Conservation (phyloP, 768 basidiomycete species). For the Dioszegia crocea region DNA sequence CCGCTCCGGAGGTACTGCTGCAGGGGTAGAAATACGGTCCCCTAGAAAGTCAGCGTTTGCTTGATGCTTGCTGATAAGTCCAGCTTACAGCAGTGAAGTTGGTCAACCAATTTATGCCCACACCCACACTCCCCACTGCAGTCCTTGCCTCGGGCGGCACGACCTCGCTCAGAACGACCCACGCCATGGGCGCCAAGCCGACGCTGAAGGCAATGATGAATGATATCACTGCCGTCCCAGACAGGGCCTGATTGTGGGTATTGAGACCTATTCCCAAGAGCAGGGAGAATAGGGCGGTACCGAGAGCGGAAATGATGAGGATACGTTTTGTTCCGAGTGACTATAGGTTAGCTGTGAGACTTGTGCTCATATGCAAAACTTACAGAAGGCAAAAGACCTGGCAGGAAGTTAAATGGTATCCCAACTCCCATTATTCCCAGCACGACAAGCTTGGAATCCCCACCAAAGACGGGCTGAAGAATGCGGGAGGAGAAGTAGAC, state of each 20-base stretch:
- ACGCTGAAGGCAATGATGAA: constrained; percentile 84
- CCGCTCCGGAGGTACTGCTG: constrained; percentile 15
- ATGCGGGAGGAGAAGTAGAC: constrained; percentile 88
- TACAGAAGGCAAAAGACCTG: constrained; percentile 80
- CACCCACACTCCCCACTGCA: constrained; percentile 65
- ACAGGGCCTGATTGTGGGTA: constrained; percentile 55
- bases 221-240: constrained; percentile 60
- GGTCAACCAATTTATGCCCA: constrained; percentile 58
- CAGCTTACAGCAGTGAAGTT: constrained; percentile 25
- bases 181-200: constrained; percentile 84
- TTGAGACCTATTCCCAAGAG: constrained; percentile 55
- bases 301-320: constrained; percentile 64
- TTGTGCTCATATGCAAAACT: constrained; percentile 11
- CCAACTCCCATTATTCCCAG: constrained; percentile 76
- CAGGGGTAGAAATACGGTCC: constrained; percentile 19
- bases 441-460: constrained; percentile 70
- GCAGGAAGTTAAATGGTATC: constrained; percentile 60
- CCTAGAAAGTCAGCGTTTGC: constrained; percentile 15
- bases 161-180: constrained; percentile 82
- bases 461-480: constrained; percentile 69
- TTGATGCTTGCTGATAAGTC: neutral
- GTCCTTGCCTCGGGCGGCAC: constrained; percentile 60
- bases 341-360: constrained; percentile 49
- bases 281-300: constrained; percentile 63
- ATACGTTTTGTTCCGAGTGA: constrained; percentile 67